Evolutionary conservation across 2,329 filamentous ascomycete genomes (phyloP).

Genomic region (Xylaria sp.): DNA sequence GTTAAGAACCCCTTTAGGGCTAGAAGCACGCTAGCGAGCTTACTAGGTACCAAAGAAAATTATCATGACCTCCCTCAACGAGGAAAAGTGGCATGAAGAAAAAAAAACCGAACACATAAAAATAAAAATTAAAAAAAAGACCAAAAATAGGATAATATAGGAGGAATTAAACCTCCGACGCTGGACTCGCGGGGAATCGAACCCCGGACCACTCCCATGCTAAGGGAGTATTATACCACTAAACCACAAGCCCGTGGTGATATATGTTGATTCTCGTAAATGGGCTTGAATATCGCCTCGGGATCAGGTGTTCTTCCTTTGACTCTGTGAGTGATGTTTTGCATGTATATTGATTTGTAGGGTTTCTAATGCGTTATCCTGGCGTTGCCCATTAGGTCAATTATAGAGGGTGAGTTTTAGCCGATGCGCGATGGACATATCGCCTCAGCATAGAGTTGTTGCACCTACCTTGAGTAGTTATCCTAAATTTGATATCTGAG

Average conservation of each 20-base stretch:
- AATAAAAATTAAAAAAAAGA: background rate
- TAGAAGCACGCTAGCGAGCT: background rate
- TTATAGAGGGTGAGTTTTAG: background rate
- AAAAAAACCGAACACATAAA: background rate
- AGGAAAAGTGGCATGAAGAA: background rate
- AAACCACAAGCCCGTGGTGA: conserved; percentile 41
- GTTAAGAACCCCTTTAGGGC: background rate
- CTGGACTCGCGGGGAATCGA: conserved; percentile 45
- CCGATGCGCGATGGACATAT: background rate
- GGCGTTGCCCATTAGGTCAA: background rate
- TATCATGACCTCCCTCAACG: background rate
- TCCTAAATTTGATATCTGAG: background rate
- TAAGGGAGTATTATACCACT: conserved; percentile 45
- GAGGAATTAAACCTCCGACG: conserved; percentile 29
- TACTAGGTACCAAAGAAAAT: background rate
- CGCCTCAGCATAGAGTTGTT: background rate
- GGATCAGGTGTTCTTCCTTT: background rate
- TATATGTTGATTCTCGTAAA: background rate
- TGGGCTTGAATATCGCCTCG: background rate
- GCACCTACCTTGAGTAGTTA: background rate
- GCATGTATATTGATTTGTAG: background rate
- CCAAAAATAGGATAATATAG: conserved; percentile 8
- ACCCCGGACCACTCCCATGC: conserved; percentile 45
- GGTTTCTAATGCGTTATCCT: background rate
- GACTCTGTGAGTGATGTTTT: background rate